A percentile compares a stretch with the other conserved stretches of the same genome.
Evolutionary conservation across 2,329 filamentous ascomycete species (phyloP).

Genomic region (Xylaria sp.): DNA sequence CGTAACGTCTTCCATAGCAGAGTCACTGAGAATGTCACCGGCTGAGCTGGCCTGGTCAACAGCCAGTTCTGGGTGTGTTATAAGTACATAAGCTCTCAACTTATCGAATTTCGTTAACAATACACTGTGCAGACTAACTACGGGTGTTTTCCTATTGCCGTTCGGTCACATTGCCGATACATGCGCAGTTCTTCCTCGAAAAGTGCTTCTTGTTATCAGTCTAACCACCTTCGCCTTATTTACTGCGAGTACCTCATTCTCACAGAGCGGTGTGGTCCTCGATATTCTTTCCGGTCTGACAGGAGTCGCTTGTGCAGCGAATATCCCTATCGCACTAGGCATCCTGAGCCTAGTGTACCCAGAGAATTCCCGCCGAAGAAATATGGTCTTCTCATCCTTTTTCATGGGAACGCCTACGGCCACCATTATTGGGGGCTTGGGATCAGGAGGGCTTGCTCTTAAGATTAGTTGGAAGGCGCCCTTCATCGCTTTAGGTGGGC

Average conservation of each 20-base stretch:
- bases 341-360: constrained; percentile 49
- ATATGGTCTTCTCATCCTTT: constrained; percentile 49
- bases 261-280: constrained; percentile 45
- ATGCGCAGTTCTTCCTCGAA: constrained; percentile 44
- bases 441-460: constrained; percentile 47
- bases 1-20: constrained; percentile 44
- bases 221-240: constrained; percentile 46
- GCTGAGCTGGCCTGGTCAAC: constrained; percentile 49
- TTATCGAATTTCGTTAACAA: neutral
- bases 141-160: constrained; percentile 48
- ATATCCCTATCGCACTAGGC: constrained; percentile 48
- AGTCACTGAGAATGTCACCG: constrained; percentile 45
- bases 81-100: neutral
- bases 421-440: constrained; percentile 49
- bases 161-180: constrained; percentile 48
- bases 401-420: constrained; percentile 49
- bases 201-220: constrained; percentile 47
- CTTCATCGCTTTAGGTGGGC: constrained; percentile 46
- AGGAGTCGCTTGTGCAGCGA: constrained; percentile 49
- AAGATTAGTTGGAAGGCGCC: constrained; percentile 48
- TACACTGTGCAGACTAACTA: constrained; percentile 42
- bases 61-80: constrained; percentile 48
- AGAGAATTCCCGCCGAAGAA: constrained; percentile 47
- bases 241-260: constrained; percentile 44
- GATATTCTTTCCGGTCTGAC: constrained; percentile 48